phyloP scores from a whole-genome alignment of 176 grass and related monocot genomes.

The maize (Zea mays) region DNA sequence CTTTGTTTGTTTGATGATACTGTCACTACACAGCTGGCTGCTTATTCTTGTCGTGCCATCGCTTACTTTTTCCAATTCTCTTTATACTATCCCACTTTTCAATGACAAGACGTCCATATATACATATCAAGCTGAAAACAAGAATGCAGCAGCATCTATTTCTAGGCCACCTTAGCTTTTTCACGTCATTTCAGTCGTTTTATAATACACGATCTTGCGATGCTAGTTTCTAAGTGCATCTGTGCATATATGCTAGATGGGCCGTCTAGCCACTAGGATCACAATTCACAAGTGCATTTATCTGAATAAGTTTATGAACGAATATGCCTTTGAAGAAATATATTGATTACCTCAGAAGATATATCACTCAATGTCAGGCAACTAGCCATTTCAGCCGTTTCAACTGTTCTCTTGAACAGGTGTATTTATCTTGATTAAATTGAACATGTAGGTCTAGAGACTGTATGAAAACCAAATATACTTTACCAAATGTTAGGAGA shows the following conservation, averaged over 20 bases:
- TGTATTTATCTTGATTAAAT: too few relatives aligned
- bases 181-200: conserved; percentile 25
- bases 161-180: conserved; percentile 19
- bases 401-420: conserved; percentile 1
- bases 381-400: background rate
- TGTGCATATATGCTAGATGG: background rate
- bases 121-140: conserved; percentile 26
- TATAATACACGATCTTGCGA: conserved; percentile 10
- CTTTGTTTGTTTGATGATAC: conserved; percentile 36
- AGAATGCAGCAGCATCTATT: conserved; percentile 37
- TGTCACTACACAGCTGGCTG: conserved; percentile 24
- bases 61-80: conserved; percentile 18
- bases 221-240: conserved; percentile 24
- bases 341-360: background rate
- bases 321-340: conserved; percentile 27
- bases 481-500: too few relatives aligned
- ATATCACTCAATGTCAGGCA: background rate
- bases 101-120: conserved; percentile 40
- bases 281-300: conserved; percentile 19
- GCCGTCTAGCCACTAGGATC: conserved; percentile 14
- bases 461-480: too few relatives aligned
- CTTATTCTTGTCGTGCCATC: conserved; percentile 25
- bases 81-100: conserved; percentile 24
- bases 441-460: too few relatives aligned
- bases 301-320: conserved; percentile 22